Evolutionary conservation across 1,284 basidiomycete genomes (phyloP).

Genomic region (Ganoderma sinense): DNA sequence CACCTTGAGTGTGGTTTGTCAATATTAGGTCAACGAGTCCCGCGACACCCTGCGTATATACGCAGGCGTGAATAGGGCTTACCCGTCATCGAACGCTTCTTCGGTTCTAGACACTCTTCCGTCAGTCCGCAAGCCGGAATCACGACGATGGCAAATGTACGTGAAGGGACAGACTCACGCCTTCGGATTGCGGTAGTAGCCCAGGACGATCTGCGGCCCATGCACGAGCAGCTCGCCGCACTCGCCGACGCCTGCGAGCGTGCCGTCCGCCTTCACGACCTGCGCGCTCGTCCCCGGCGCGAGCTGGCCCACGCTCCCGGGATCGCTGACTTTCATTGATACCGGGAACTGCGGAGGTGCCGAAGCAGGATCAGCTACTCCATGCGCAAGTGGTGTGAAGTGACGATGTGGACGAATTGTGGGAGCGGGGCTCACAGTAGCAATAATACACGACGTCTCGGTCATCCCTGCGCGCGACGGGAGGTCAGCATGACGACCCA

Average conservation of each 20-base stretch:
- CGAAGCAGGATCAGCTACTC: not conserved
- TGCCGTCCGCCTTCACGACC: conserved; percentile 68
- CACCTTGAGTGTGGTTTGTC: conserved; percentile 40
- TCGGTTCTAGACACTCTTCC: conserved; percentile 48
- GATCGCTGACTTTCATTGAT: conserved; percentile 30
- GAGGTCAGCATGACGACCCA: not conserved
- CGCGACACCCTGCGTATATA: too few species aligned
- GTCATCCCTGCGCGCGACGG: conserved; percentile 44
- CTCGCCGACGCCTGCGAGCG: conserved; percentile 65
- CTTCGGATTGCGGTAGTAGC: conserved; percentile 60
- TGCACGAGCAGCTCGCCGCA: conserved; percentile 70
- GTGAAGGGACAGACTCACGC: conserved; percentile 59
- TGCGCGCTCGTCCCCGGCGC: conserved; percentile 48
- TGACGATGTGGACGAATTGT: not conserved
- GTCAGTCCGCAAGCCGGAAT: not conserved
- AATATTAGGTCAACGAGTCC: not conserved
- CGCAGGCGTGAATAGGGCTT: not conserved
- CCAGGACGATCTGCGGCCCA: conserved; percentile 64
- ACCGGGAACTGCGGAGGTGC: conserved; percentile 40
- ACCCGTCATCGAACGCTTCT: conserved; percentile 60
- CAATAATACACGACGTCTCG: conserved; percentile 35
- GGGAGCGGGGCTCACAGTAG: not conserved
- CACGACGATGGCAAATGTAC: not conserved
- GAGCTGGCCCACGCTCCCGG: conserved; percentile 48
- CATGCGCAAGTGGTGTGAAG: not conserved